Conservation (phyloP, 768 basidiomycete genomes). For the Termitomyces sp. region DNA sequence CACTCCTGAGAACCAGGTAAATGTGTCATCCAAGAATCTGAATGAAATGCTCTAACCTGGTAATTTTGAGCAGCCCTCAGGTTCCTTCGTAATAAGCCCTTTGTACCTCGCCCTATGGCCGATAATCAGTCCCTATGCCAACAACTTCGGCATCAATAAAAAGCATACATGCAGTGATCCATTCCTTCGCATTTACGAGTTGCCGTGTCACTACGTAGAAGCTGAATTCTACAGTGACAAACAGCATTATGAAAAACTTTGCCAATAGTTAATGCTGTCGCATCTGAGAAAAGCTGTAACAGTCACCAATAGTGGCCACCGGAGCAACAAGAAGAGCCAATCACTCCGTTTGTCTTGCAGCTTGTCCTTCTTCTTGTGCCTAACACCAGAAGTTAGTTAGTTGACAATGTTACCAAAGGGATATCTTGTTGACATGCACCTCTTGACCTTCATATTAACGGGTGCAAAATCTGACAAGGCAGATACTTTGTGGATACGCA, state of each 20-base stretch:
- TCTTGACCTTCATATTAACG: slow-evolving; percentile 76
- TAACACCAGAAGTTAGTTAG: neutral
- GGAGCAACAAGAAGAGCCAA: slow-evolving; percentile 67
- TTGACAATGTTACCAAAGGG: neutral
- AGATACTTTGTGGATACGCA: slow-evolving; percentile 71
- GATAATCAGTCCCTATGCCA: neutral
- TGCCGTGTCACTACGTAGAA: slow-evolving; percentile 86
- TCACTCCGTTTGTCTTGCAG: slow-evolving; percentile 58
- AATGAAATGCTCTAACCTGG: slow-evolving; percentile 37
- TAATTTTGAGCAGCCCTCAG: slow-evolving; percentile 73
- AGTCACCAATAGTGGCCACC: slow-evolving; percentile 81
- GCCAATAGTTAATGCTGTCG: slow-evolving; percentile 31
- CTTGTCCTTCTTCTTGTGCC: slow-evolving; percentile 29
- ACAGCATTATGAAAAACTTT: slow-evolving; percentile 79
- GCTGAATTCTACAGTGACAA: slow-evolving; percentile 82
- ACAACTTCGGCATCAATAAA: neutral
- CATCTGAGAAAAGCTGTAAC: neutral
- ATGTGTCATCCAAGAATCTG: neutral
- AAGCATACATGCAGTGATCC: slow-evolving; percentile 74
- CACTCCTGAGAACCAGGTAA: slow-evolving; percentile 56
- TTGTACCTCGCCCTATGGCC: slow-evolving; percentile 73
- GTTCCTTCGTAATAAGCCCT: slow-evolving; percentile 69
- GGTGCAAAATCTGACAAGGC: slow-evolving; percentile 89
- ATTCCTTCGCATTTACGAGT: slow-evolving; percentile 92
- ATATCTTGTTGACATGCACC: slow-evolving; percentile 32